These are phyloP conservation scores for Sambucus nigra DNA, from an alignment of 129 eudicot genomes.

Conservation along the genomic window DNA sequence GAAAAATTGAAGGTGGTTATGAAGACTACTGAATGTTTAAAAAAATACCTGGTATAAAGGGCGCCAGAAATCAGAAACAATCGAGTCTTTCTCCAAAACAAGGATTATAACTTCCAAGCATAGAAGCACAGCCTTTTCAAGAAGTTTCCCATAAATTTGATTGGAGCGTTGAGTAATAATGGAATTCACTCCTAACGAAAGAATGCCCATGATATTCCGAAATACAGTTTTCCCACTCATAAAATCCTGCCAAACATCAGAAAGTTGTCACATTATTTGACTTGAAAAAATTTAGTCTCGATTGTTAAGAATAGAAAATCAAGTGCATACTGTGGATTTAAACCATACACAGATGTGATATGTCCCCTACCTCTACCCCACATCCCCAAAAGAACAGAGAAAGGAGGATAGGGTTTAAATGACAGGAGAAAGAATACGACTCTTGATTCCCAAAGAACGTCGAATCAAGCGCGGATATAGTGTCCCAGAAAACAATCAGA, in stretches of 20 bases:
- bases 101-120: constrained; percentile 65
- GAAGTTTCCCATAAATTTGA: constrained; percentile 67
- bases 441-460: too few species aligned
- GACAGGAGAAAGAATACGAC: too few species aligned
- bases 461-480: too few species aligned
- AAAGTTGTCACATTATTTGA: constrained; percentile 6
- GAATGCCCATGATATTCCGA: constrained; percentile 82
- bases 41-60: constrained; percentile 78
- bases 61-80: constrained; percentile 84
- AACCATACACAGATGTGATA: too few species aligned
- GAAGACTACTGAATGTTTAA: neutral
- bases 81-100: constrained; percentile 68
- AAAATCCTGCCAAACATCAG: constrained; percentile 62
- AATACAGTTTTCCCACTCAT: constrained; percentile 93
- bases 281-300: neutral
- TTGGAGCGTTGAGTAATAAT: constrained; percentile 69
- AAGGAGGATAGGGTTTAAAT: too few species aligned
- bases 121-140: constrained; percentile 77
- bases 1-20: neutral
- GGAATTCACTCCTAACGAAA: constrained; percentile 78
- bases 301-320: too few species aligned
- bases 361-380: too few species aligned
- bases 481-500: too few species aligned
- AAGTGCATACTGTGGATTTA: too few species aligned
- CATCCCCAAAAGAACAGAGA: too few species aligned